Percentiles rank a stretch among this genome's conserved stretches.
Conservation (phyloP, 202 grass and related monocot species). For the Schoenoplectus tabernaemontani region DNA sequence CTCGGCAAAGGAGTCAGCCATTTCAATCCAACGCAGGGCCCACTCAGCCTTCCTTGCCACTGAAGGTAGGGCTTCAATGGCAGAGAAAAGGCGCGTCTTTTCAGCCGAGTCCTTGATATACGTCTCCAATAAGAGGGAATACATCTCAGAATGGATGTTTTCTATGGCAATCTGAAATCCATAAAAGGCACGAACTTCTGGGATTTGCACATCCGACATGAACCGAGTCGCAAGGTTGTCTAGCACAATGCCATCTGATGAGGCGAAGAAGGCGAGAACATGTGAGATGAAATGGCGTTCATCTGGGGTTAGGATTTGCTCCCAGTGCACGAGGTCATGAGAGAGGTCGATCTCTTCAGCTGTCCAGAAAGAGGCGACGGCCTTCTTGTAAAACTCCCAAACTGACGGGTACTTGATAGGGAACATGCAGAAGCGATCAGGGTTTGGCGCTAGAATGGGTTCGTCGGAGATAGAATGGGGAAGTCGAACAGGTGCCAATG, state of each 20-base stretch:
- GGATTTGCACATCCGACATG: slow-evolving; percentile 16
- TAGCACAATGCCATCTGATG: slow-evolving; percentile 22
- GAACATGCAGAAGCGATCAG: slow-evolving; percentile 16
- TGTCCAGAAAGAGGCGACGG: slow-evolving; percentile 12
- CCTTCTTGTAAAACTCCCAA: slow-evolving; percentile 30
- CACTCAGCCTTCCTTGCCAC: slow-evolving; percentile 20
- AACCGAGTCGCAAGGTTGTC: slow-evolving; percentile 24
- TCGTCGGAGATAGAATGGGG: neutral
- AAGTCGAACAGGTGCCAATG: neutral
- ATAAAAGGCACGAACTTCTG: slow-evolving; percentile 25
- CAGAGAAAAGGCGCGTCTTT: slow-evolving; percentile 14
- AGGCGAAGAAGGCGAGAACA: slow-evolving; percentile 16
- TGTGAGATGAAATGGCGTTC: slow-evolving; percentile 25
- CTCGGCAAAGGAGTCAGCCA: slow-evolving; percentile 7
- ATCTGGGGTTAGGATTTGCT: neutral
- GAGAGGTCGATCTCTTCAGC: slow-evolving; percentile 24
- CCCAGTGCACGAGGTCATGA: slow-evolving; percentile 5
- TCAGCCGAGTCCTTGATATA: slow-evolving; percentile 13
- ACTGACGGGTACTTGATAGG: neutral
- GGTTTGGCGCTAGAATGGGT: slow-evolving; percentile 9
- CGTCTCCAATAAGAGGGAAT: slow-evolving; percentile 17
- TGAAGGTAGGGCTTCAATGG: slow-evolving; percentile 15
- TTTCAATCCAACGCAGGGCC: slow-evolving; percentile 17
- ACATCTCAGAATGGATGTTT: slow-evolving; percentile 25
- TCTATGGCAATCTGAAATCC: slow-evolving; percentile 30